Evolutionary conservation across 805 yeast species (phyloP).

Genomic region (Maudiozyma serrabonitensis): DNA sequence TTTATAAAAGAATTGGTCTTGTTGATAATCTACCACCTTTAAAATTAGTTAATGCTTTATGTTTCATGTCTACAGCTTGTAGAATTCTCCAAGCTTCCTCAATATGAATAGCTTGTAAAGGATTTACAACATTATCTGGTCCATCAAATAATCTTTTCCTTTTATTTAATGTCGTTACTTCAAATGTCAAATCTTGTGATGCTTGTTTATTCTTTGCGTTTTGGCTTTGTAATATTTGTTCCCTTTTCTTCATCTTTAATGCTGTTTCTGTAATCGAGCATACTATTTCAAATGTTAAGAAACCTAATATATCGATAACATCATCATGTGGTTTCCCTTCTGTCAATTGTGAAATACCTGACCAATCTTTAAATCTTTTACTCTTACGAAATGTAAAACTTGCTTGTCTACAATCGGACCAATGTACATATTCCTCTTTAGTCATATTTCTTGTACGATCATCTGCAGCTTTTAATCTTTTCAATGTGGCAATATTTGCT

Average conservation of each 20-base stretch:
- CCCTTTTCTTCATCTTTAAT: constrained; percentile 61
- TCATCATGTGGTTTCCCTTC: constrained; percentile 93
- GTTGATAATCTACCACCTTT: constrained; percentile 39
- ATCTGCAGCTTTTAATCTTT: constrained; percentile 84
- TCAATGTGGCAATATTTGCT: constrained; percentile 79
- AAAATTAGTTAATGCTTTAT: constrained; percentile 58
- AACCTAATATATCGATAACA: constrained; percentile 91
- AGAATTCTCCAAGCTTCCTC: constrained; percentile 83
- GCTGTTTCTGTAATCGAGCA: constrained; percentile 92
- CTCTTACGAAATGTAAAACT: constrained; percentile 90
- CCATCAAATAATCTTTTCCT: constrained; percentile 67
- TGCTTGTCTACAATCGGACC: constrained; percentile 98
- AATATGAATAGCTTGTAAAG: constrained; percentile 70
- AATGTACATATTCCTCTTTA: constrained; percentile 92
- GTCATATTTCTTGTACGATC: constrained; percentile 92
- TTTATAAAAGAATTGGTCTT: constrained; percentile 28
- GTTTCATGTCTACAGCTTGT: constrained; percentile 48
- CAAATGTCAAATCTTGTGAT: constrained; percentile 28
- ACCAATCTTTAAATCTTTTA: constrained; percentile 95
- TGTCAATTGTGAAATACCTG: constrained; percentile 70
- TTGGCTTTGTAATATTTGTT: constrained; percentile 39
- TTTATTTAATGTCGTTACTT: constrained; percentile 35
- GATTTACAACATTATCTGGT: constrained; percentile 75
- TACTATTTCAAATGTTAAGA: constrained; percentile 91
- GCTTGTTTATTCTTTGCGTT: constrained; percentile 30